Evolutionary conservation across 2,329 filamentous ascomycete genomes (phyloP), one percentile per base, ranked within the genome.

Genomic region (Coniochaeta pulveracea): DNA sequence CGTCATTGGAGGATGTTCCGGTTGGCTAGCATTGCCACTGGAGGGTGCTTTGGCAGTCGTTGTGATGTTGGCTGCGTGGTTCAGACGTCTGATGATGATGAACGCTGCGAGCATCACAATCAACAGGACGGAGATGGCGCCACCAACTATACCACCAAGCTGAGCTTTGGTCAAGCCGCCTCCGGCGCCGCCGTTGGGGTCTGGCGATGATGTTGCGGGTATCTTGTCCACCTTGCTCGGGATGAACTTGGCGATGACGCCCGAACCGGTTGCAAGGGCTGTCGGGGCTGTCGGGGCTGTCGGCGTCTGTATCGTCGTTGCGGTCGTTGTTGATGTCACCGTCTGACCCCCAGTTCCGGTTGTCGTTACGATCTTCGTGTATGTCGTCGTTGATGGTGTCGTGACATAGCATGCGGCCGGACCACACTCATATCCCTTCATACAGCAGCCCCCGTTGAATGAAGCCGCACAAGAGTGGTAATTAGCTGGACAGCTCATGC

Each of bases 61-160:
- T 6, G 61, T 54, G 6, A 54, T 55, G 18, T 50, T 51, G 42
- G 63, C 57, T 14, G 66, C 60, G 26, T 52, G 58, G 37, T 59
- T 69, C 11, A 75, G 57, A 8, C 61, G 63, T 2, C 63, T 57
- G 28, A 75, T 55, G 29, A 75, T 61, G 31, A 71, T 50, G 38
- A 57, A 64, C 3, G 67, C 55, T 0, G 59, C 59, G 3, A 58
- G 50, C 5, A 74, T 24, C 9, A 73, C 55, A 17, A 64, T 51
- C 2, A 69, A 35, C 3, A 76, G 50, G 9, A 75, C 46, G 1
- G 55, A 58, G 3, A 68, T 51, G 10, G 62, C 63, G 2, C 66
- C 70, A 3, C 60, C 65, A 21, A 75, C 57, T 15, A 75, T 70
- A 3, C 71, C 72, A 3, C 63, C 69, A 3, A 76, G 51, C 17